These are phyloP conservation scores for Vitis rotundifolia DNA, from an alignment of 164 flowering plant genomes.

Conservation along the genomic window DNA sequence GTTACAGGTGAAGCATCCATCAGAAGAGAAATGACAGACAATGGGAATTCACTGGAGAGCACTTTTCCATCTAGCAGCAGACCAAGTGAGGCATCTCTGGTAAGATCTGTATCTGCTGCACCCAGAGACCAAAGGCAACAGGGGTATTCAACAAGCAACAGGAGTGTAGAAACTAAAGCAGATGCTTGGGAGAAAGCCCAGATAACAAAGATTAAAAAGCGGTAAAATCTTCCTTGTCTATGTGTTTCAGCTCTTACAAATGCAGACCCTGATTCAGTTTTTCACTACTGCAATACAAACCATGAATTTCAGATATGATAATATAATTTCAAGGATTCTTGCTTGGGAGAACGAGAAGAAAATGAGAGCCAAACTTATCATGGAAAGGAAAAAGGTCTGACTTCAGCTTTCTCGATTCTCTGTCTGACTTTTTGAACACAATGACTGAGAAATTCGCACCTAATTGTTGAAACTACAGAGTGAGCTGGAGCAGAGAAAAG, in stretches of 20 bases:
- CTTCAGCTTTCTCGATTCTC: neutral
- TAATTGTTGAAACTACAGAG: slow-evolving; percentile 32
- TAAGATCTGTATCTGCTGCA: slow-evolving; percentile 9
- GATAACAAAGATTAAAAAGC: slow-evolving; percentile 43
- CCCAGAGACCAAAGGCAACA: slow-evolving; percentile 8
- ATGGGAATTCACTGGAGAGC: neutral
- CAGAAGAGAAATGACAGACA: slow-evolving; percentile 5
- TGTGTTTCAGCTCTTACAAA: neutral
- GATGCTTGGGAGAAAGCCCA: slow-evolving; percentile 64
- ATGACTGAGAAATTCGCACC: neutral
- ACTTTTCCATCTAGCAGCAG: neutral
- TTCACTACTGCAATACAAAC: too few relatives aligned
- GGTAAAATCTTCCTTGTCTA: slow-evolving; percentile 32
- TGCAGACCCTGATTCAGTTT: too few relatives aligned
- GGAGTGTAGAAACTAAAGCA: slow-evolving; percentile 30
- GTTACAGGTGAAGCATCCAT: slow-evolving; percentile 24
- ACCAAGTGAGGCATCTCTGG: slow-evolving; percentile 13
- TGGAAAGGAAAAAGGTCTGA: slow-evolving; percentile 61
- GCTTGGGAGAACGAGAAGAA: slow-evolving; percentile 75
- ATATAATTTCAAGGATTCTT: slow-evolving; percentile 38
- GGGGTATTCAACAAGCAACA: slow-evolving; percentile 6
- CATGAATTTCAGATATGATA: slow-evolving; percentile 53
- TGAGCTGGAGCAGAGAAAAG: slow-evolving; percentile 45
- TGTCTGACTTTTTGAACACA: neutral
- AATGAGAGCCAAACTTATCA: slow-evolving; percentile 37